Base-by-base conservation (phyloP, 2,329 filamentous ascomycete species). In the Aureobasidium sp. region DNA sequence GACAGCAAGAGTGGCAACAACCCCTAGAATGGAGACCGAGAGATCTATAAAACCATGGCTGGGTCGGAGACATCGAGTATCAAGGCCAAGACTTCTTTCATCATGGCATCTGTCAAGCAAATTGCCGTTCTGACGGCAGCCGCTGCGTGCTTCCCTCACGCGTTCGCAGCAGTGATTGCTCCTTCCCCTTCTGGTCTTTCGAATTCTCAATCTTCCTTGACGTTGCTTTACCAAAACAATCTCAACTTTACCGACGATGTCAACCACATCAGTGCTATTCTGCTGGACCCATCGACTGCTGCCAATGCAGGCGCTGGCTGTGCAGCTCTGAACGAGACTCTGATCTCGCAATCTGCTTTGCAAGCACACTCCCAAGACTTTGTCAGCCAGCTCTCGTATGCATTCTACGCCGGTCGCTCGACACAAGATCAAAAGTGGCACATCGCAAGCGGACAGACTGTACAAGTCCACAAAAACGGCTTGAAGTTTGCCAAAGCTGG, bases 211-310 rank as follows among this genome's bases (percentile, higher is more conserved):
- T 77, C 74, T 1, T 81, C 78, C 1, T 65, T 81, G 57, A 80
- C 78, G 0, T 69, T 81, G 7, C 66, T 81, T 9, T 82, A 78
- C 62, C 79, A 81, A 65, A 82, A 82, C 68, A 81, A 81, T 42
- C 70, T 82, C 25, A 83, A 83, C 65, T 73, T 70, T 8, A 77
- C 78, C 0, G 79, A 83, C 62, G 78, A 81, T 68, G 70, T 67
- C 27, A 81, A 81, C 63, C 80, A 82, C 65, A 70, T 79, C 19
- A 76, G 79, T 11, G 79, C 79, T 3, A 75, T 82, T 45, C 68
- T 82, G 8, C 69, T 82, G 43, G 79, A 79, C 59, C 69, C 75
- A 3, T 68, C 76, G 51, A 65, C 69, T 7, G 70, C 71, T 40
- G 65, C 68, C 19, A 68, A 72, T 50, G 78, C 74, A 27, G 68